phyloP scores from a whole-genome alignment of 2,329 filamentous ascomycete species.

The Gaeumannomyces tritici region DNA sequence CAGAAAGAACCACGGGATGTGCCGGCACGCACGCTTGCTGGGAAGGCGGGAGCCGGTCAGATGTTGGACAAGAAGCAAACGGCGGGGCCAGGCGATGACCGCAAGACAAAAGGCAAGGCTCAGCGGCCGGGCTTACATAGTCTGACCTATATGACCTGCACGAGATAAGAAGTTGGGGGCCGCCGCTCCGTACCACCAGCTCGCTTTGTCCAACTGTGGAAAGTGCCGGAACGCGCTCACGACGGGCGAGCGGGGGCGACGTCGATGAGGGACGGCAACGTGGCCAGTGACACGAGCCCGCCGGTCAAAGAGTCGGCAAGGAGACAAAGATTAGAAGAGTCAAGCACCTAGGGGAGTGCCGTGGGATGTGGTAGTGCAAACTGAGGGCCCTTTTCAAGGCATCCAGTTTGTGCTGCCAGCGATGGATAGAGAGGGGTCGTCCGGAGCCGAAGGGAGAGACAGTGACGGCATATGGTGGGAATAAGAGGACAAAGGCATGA shows the following conservation, averaged over 20 bases:
- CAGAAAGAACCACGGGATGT: neutral
- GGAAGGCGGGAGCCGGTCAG: neutral
- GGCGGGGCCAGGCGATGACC: neutral
- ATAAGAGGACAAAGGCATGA: neutral
- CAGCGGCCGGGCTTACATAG: neutral
- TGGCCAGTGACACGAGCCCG: too few relatives aligned
- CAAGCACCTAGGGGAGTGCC: too few relatives aligned
- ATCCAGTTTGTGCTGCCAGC: neutral
- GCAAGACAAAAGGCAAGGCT: neutral
- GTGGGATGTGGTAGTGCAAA: neutral
- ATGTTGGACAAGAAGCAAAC: neutral
- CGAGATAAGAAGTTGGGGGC: neutral
- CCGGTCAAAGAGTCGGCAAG: too few relatives aligned
- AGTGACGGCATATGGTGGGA: neutral
- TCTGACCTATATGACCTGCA: neutral
- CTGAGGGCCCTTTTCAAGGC: neutral
- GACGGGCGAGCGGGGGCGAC: neutral
- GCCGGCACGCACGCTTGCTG: neutral
- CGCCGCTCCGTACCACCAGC: neutral
- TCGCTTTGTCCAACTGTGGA: neutral
- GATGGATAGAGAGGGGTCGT: neutral
- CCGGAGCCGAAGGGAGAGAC: neutral
- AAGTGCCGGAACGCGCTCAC: neutral
- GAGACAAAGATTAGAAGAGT: too few relatives aligned
- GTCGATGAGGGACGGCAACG: too few relatives aligned